Evolutionary conservation across 2,329 filamentous ascomycete genomes (phyloP).

Genomic region (Scedosporium boydii): DNA sequence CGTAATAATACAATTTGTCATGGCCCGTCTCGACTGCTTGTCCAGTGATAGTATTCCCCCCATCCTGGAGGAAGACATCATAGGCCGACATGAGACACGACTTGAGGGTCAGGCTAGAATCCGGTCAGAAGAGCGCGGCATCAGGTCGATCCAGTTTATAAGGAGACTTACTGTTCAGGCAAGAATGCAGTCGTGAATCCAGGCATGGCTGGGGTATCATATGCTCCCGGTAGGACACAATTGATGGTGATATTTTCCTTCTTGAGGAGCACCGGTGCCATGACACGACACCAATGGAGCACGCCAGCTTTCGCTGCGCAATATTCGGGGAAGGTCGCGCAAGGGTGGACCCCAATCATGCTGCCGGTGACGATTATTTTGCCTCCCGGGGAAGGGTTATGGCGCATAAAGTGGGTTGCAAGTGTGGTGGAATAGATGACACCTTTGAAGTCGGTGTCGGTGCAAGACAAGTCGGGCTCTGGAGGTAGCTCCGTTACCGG

Average conservation of each 20-base stretch:
- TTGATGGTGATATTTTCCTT: slow-evolving; percentile 42
- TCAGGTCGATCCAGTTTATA: background rate
- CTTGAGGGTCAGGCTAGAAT: slow-evolving; percentile 27
- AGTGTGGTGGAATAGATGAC: slow-evolving; percentile 39
- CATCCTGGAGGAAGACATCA: slow-evolving; percentile 33
- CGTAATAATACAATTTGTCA: slow-evolving; percentile 19
- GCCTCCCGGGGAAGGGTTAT: slow-evolving; percentile 32
- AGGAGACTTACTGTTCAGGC: slow-evolving; percentile 16
- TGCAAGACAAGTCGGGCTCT: slow-evolving; percentile 32
- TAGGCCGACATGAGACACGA: slow-evolving; percentile 35
- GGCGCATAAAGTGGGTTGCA: slow-evolving; percentile 43
- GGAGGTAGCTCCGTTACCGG: slow-evolving; percentile 23
- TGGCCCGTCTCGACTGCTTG: slow-evolving; percentile 34
- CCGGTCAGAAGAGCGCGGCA: background rate
- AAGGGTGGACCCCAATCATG: slow-evolving; percentile 32
- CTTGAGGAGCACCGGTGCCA: slow-evolving; percentile 26
- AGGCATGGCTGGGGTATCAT: slow-evolving; percentile 32
- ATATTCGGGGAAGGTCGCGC: slow-evolving; percentile 36
- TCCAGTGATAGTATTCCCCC: slow-evolving; percentile 22
- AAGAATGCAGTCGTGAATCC: slow-evolving; percentile 31
- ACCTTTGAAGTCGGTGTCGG: slow-evolving; percentile 41
- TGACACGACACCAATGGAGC: slow-evolving; percentile 25
- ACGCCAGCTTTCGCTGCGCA: slow-evolving; percentile 40
- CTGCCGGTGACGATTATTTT: slow-evolving; percentile 34
- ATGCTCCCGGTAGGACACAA: slow-evolving; percentile 35